phyloP scores from a whole-genome alignment of 192 early-diverging fungal species.

The Backusella mclennaniae region DNA sequence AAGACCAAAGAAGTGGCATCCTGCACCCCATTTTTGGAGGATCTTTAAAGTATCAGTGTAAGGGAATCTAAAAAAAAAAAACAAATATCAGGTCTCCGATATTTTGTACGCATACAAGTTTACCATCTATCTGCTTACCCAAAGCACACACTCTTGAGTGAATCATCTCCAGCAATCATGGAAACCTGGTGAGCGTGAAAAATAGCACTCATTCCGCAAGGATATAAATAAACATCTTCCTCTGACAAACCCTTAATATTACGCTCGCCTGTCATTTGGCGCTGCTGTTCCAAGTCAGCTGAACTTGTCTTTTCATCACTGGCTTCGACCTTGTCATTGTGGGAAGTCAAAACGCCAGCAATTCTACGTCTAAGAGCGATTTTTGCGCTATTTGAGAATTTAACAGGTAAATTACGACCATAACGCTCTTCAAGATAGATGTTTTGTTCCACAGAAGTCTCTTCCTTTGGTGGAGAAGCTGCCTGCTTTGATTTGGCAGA shows the following conservation, averaged over 20 bases:
- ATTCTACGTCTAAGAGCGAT: slow-evolving; percentile 74
- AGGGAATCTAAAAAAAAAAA: slow-evolving; percentile 62
- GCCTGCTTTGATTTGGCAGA: background rate
- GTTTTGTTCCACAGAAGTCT: slow-evolving; percentile 50
- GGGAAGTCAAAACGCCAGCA: slow-evolving; percentile 63
- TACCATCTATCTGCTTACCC: slow-evolving; percentile 51
- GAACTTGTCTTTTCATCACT: slow-evolving; percentile 29
- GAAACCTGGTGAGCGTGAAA: slow-evolving; percentile 80
- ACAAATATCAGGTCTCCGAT: background rate
- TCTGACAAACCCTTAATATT: slow-evolving; percentile 61
- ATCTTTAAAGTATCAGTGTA: slow-evolving; percentile 98
- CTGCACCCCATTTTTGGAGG: slow-evolving; percentile 90
- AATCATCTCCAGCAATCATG: slow-evolving; percentile 39
- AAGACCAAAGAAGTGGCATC: slow-evolving; percentile 85
- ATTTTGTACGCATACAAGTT: background rate
- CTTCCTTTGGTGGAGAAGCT: slow-evolving; percentile 24
- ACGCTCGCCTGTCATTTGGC: slow-evolving; percentile 39
- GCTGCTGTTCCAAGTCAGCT: slow-evolving; percentile 40
- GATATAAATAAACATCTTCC: slow-evolving; percentile 84
- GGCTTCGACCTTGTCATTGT: slow-evolving; percentile 12
- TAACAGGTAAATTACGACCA: slow-evolving; percentile 82
- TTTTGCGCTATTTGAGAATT: slow-evolving; percentile 74
- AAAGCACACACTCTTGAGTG: slow-evolving; percentile 82
- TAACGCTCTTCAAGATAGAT: slow-evolving; percentile 91
- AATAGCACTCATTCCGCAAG: slow-evolving; percentile 93